These are phyloP conservation scores for Paramecium biaurelia DNA, from an alignment of 73 alveolate genomes.

Conservation along the genomic window DNA sequence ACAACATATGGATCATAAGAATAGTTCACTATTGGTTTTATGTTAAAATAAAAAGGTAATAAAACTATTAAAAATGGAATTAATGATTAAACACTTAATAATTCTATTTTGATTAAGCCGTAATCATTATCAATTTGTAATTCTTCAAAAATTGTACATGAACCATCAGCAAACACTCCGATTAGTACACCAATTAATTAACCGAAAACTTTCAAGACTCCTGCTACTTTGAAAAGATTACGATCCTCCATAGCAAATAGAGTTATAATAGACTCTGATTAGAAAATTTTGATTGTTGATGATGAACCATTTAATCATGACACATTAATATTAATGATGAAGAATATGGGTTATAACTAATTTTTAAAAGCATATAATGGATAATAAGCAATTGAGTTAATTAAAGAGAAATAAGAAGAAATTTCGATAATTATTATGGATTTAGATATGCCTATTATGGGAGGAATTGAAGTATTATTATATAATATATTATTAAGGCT, in stretches of 20 bases:
- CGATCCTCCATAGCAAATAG: background rate
- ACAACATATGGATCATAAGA: background rate
- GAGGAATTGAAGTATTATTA: background rate
- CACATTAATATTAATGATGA: background rate
- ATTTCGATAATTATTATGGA: conserved; percentile 5
- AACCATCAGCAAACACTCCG: background rate
- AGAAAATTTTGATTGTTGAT: background rate
- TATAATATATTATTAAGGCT: background rate
- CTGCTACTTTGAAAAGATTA: background rate
- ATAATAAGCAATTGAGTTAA: background rate
- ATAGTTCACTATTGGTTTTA: background rate
- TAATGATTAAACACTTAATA: background rate
- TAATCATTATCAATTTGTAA: background rate
- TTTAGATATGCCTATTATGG: conserved; percentile 51
- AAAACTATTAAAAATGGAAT: background rate
- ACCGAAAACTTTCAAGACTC: background rate
- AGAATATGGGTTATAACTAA: background rate
- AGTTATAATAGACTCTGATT: background rate
- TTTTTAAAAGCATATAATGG: background rate
- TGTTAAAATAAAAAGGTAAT: background rate
- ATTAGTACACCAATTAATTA: background rate
- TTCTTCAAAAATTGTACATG: background rate
- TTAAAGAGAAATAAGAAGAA: background rate
- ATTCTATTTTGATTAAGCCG: background rate
- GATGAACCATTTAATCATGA: conserved; percentile 50